Base-by-base conservation (phyloP, 2,329 filamentous ascomycete species). In the Trichoderma pleuroti region DNA sequence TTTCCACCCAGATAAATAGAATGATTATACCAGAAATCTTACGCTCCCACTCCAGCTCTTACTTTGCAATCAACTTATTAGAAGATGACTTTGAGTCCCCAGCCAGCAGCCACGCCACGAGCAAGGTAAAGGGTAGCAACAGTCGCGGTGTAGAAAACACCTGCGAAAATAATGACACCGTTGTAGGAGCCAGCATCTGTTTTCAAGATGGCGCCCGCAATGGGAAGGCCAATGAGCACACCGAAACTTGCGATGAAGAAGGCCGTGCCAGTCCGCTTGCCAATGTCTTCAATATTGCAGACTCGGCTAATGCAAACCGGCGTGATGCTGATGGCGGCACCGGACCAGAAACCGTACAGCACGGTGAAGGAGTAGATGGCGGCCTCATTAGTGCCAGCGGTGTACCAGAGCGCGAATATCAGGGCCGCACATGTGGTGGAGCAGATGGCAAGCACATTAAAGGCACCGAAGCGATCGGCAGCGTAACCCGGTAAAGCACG, bases 271-370 rank as follows among this genome's bases (percentile, higher is more conserved):
- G 90, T 92, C 72, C 91, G 90, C 42, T 90, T 82, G 0, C 91
- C 91, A 73, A 92, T 92, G 61, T 92, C 84, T 72, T 90, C 86
- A 0, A 89, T 91, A 28, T 86, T 85, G 78, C 91, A 93, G 2
- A 93, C 83, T 78, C 92, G 89, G 0, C 90, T 90, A 1, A 93
- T 85, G 72, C 91, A 93, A 0, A 93, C 91, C 0, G 92, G 91
- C 0, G 90, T 91, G 62, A 93, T 77, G 6, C 86, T 88, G 75
- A 93, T 92, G 70, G 91, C 91, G 39, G 86, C 87, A 0, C 92
- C 92, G 18, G 86, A 90, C 18, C 87, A 89, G 76, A 94, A 92
- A 0, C 92, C 92, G 77, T 93, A 93, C 1, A 92, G 76, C 1
- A 91, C 78, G 0, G 86, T 84, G 74, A 91, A 93, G 1, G 88